Percentiles rank a stretch among this genome's conserved stretches.
These are phyloP conservation scores for Lodderomyces jiufengensis DNA, from an alignment of 1,139 yeast species.

Conservation along the genomic window DNA sequence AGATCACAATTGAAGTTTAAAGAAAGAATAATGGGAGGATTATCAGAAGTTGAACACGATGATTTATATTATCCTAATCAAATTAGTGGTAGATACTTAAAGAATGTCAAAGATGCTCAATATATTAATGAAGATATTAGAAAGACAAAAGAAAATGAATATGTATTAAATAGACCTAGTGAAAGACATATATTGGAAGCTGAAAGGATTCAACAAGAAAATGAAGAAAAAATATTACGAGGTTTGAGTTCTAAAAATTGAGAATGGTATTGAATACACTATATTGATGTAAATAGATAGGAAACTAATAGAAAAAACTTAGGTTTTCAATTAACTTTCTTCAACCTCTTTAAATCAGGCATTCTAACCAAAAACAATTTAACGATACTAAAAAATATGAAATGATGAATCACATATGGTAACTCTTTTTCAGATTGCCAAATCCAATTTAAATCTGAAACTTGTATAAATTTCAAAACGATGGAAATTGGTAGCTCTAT, in stretches of 20 bases:
- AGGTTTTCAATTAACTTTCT: too few relatives aligned
- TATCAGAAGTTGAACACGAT: constrained; percentile 57
- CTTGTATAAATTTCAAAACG: too few relatives aligned
- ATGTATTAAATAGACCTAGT: constrained; percentile 65
- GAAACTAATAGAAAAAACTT: too few relatives aligned
- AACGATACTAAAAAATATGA: too few relatives aligned
- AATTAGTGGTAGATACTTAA: constrained; percentile 24
- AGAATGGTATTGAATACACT: too few relatives aligned
- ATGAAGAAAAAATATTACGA: constrained; percentile 61
- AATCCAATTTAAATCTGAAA: background rate
- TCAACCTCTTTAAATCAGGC: too few relatives aligned
- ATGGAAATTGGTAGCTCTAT: too few relatives aligned
- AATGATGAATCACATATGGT: too few relatives aligned
- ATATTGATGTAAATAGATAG: too few relatives aligned
- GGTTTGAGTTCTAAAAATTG: too few relatives aligned
- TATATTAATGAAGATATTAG: constrained; percentile 39
- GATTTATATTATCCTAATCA: constrained; percentile 54
- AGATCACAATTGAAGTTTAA: constrained; percentile 56
- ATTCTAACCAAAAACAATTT: too few relatives aligned
- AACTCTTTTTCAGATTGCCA: too few relatives aligned
- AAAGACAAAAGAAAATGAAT: constrained; percentile 41
- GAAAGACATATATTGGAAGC: constrained; percentile 75
- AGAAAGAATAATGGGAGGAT: constrained; percentile 45
- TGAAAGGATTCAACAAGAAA: constrained; percentile 62
- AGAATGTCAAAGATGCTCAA: constrained; percentile 41